Evolutionary conservation across 306 rosid species (phyloP), one percentile per base, ranked within the genome.

Genomic region (Rosa persica): DNA sequence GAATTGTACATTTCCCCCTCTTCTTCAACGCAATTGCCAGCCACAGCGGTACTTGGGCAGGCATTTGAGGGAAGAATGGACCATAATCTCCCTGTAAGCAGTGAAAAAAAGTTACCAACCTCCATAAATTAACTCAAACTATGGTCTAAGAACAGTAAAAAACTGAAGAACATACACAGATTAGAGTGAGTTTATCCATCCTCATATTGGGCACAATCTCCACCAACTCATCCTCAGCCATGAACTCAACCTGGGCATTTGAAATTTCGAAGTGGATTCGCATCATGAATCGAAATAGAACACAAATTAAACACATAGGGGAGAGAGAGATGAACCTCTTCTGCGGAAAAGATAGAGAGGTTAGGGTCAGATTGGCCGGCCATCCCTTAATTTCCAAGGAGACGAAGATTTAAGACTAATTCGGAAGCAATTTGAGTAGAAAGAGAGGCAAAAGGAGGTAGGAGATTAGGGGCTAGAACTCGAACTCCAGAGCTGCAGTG

Each of bases 81-180:
- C 98, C 99, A 66, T 86, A 95, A 84, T 95, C 98, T 69, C 99
- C 99, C 98, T 95, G 87, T 13, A 80, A 69, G 16, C 2, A 78
- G 69, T 47, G 3, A 30, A 13, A 51, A 67, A 42, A 54, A 42
- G 47, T 47, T 51, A 57, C n/a, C 61, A 7, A 12, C 66, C 46
- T 30, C 25, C 62, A 39, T 36, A 70, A 54, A 44, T 12, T 15
- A 5, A 25, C 51, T 44, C 20, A 20, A 51, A 30, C n/a, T 3
- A 12, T 4, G 47, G 60, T 30, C 38, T 42, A 75, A 30, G 5
- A 30, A 30, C 13, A 62, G 60, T 6, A 30, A 86, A 83, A 25
- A 8, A 22, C 34, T 51, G 66, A 51, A 74, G 61, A 39, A 42
- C 76, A 40, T 90, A 95, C 98, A 74, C 86, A 91, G 16, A 95